Base-by-base conservation (phyloP, 2,329 filamentous ascomycete species). In the Atkinsonella hypoxylon region DNA sequence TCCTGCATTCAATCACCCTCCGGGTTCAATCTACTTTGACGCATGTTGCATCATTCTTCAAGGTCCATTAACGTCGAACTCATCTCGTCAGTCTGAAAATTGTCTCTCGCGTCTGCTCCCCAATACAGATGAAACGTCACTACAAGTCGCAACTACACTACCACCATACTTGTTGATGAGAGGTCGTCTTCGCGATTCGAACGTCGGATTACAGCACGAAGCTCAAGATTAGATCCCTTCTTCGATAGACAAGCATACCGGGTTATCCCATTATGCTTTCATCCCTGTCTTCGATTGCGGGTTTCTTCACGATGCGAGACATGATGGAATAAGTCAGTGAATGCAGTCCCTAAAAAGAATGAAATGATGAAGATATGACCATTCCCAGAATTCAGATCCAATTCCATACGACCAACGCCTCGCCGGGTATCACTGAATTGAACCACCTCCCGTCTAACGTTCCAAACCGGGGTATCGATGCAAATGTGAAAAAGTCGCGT, bases 381-480 rank as follows among this genome's bases (percentile, higher is more conserved):
- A 20, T 30, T 15, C 20, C 38, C 45, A 36, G 31, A 51, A 48
- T 45, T 22, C 18, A 36, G n/a, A 7, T 38, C 42, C n/a, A 49
- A 45, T 20, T 32, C 26, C 46, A 40, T 31, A 20, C 26, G n/a
- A 39, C 49, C 52, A 58, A 59, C 56, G 56, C 57, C 58, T 45
- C 43, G 47, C 53, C 53, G 58, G 57, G 57, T 59, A 60, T 60
- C 57, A 55, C 48, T 51, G 51, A 48, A 56, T 46, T 47, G 44
- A 51, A 51, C 51, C 45, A 48, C 47, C 53, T 47, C 47, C 47
- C 32, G 36, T 34, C 45, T 40, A 18, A 34, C 34, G 12, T 31
- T 36, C 42, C 20, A 11, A 12, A 26, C 40, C 9, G 32, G 45
- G 41, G 40, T 40, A 51, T 38, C 50, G 18, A 32, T 42, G 40